Conservation (phyloP, 768 basidiomycete species). For the Gautieria morchelliformis region DNA sequence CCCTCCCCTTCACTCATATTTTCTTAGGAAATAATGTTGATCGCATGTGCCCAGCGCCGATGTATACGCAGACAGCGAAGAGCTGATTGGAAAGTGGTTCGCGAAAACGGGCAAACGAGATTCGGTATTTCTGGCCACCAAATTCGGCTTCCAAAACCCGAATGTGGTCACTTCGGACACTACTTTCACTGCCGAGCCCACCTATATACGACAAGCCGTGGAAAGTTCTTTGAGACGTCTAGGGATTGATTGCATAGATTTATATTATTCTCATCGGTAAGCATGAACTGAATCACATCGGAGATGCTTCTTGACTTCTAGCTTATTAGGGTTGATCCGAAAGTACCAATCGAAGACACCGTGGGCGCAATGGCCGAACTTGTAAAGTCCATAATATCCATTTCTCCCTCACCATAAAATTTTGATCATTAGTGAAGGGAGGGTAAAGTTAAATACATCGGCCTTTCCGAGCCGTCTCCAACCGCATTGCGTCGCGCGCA, state of each 20-base stretch:
- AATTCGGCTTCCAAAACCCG: conserved; percentile 29
- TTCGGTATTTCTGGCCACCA: conserved; percentile 54
- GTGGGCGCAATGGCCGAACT: conserved; percentile 17
- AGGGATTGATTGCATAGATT: conserved; percentile 33
- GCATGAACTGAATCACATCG: conserved; percentile 5
- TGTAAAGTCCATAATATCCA: background rate
- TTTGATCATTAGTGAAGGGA: conserved; percentile 12
- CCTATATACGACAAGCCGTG: conserved; percentile 29
- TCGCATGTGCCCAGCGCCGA: background rate
- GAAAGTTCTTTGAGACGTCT: conserved; percentile 28
- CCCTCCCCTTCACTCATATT: no score
- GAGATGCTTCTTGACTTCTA: background rate
- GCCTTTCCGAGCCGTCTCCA: conserved; percentile 43
- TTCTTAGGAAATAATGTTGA: no score
- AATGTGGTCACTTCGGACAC: conserved; percentile 15
- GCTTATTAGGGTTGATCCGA: conserved; percentile 13
- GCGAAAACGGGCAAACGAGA: conserved; percentile 33
- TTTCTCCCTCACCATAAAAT: background rate
- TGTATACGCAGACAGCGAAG: background rate
- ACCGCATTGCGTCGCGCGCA: conserved; percentile 39
- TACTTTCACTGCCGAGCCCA: no score
- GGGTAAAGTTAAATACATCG: conserved; percentile 42
- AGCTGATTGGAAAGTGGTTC: no score
- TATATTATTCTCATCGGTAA: conserved; percentile 35
- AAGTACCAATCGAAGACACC: conserved; percentile 20